Evolutionary conservation across 2,329 filamentous ascomycete genomes (phyloP).

Genomic region (Cladosporium velox): DNA sequence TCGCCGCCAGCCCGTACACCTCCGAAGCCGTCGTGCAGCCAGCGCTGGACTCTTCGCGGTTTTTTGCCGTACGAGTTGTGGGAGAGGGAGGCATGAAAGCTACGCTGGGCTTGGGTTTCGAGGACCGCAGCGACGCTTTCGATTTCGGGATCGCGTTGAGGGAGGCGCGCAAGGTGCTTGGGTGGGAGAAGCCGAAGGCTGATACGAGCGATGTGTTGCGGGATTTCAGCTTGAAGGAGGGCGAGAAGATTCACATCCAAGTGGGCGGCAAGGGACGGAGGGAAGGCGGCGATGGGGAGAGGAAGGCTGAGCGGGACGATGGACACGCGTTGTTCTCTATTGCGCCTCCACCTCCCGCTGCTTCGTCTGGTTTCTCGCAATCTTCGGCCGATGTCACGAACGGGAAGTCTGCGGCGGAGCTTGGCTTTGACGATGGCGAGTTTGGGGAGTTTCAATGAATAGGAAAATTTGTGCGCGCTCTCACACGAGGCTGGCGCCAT

Average conservation of each 20-base stretch:
- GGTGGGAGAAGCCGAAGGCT: slow-evolving; percentile 59
- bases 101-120: slow-evolving; percentile 80
- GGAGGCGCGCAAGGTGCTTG: slow-evolving; percentile 71
- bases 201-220: slow-evolving; percentile 55
- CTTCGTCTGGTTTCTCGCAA: slow-evolving; percentile 59
- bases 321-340: slow-evolving; percentile 66
- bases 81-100: slow-evolving; percentile 76
- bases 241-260: slow-evolving; percentile 84
- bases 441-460: slow-evolving; percentile 75
- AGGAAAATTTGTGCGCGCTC: neutral
- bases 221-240: slow-evolving; percentile 85
- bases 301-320: slow-evolving; percentile 44
- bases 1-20: slow-evolving; percentile 81
- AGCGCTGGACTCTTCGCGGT: slow-evolving; percentile 75
- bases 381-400: slow-evolving; percentile 57
- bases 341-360: slow-evolving; percentile 62
- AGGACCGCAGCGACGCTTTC: slow-evolving; percentile 82
- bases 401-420: slow-evolving; percentile 53
- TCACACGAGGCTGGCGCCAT: neutral
- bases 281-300: slow-evolving; percentile 35
- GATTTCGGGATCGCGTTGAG: slow-evolving; percentile 81
- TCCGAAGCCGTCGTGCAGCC: slow-evolving; percentile 68
- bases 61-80: slow-evolving; percentile 81
- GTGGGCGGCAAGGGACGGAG: slow-evolving; percentile 61
- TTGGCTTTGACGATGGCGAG: slow-evolving; percentile 85